A percentile compares a stretch with the other conserved stretches of the same genome.
phyloP scores from a whole-genome alignment of 371 early-diverging fungal genomes.

The Quaeritorhiza haematococci region DNA sequence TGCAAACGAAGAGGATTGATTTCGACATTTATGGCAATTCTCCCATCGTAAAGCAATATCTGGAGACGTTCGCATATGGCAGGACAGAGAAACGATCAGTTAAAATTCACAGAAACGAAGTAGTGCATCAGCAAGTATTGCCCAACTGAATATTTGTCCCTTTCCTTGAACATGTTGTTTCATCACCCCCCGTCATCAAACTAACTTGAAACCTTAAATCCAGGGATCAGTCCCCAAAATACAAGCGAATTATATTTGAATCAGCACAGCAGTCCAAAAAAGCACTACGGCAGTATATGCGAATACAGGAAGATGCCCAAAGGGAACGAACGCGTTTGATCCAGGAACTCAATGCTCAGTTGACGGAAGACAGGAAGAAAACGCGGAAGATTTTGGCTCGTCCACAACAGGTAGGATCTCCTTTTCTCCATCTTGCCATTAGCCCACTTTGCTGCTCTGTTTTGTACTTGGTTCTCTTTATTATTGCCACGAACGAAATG shows the following conservation, averaged over 20 bases:
- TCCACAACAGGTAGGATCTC: constrained; percentile 21
- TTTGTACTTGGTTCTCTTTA: too few species aligned
- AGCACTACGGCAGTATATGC: constrained; percentile 2
- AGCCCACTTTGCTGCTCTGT: too few species aligned
- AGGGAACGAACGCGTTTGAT: constrained; percentile 10
- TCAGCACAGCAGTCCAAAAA: constrained; percentile 6
- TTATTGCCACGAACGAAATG: too few species aligned
- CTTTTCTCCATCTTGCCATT: too few species aligned
- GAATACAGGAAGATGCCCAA: constrained; percentile 8
- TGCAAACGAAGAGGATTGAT: constrained; percentile 6
- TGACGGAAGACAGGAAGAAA: constrained; percentile 5
- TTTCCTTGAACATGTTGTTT: not conserved
- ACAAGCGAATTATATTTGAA: constrained; percentile 10
- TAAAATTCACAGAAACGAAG: constrained; percentile 13
- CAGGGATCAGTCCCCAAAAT: too few species aligned
- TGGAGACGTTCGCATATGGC: constrained; percentile 2
- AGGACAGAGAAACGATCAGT: constrained; percentile 8
- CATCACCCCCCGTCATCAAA: not conserved
- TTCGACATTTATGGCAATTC: constrained; percentile 15
- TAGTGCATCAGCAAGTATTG: not conserved
- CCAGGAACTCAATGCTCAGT: constrained; percentile 12
- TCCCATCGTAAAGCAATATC: constrained; percentile 6
- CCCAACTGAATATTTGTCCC: too few species aligned
- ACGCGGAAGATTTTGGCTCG: constrained; percentile 12
- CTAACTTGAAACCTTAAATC: too few species aligned